Evolutionary conservation across 1,139 yeast species (phyloP).

Genomic region (Yamadazyma diospyri): DNA sequence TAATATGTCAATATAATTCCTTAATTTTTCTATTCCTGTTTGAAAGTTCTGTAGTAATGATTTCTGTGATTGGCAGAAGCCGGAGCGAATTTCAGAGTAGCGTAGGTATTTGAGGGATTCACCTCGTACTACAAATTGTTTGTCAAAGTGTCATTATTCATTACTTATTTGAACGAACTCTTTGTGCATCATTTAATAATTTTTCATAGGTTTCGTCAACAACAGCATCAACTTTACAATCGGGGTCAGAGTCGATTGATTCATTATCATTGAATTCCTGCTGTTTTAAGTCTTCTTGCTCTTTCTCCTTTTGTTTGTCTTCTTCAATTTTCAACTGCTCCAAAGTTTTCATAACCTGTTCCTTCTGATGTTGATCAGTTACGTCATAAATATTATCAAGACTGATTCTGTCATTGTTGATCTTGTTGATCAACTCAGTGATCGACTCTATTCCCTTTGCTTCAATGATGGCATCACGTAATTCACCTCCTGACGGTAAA

Average conservation of each 20-base stretch:
- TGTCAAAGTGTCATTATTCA: conserved; percentile 2
- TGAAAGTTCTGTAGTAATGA: no score
- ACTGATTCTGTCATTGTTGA: conserved; percentile 50
- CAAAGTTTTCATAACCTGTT: conserved; percentile 10
- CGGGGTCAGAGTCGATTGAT: conserved; percentile 26
- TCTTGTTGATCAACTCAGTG: conserved; percentile 64
- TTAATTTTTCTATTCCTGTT: no score
- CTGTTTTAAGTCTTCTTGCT: conserved; percentile 4
- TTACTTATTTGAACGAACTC: conserved; percentile 48
- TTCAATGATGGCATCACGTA: conserved; percentile 71
- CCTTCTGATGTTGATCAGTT: conserved; percentile 13
- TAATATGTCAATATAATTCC: conserved; percentile 6
- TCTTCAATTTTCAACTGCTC: conserved; percentile 12
- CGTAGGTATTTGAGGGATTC: no score
- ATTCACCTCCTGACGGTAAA: conserved; percentile 71
- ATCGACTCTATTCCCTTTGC: conserved; percentile 78
- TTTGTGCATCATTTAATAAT: conserved; percentile 60
- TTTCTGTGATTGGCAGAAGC: no score
- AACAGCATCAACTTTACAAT: conserved; percentile 29
- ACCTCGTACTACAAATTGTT: no score
- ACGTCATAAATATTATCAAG: conserved; percentile 51
- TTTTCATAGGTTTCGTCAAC: conserved; percentile 72
- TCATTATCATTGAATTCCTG: conserved; percentile 22
- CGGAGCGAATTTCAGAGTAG: no score
- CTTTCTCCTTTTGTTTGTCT: conserved; percentile 6